A percentile compares a stretch with the other conserved stretches of the same genome.
Evolutionary conservation across 768 basidiomycete species (phyloP).

Genomic region (Panellus pusillus): DNA sequence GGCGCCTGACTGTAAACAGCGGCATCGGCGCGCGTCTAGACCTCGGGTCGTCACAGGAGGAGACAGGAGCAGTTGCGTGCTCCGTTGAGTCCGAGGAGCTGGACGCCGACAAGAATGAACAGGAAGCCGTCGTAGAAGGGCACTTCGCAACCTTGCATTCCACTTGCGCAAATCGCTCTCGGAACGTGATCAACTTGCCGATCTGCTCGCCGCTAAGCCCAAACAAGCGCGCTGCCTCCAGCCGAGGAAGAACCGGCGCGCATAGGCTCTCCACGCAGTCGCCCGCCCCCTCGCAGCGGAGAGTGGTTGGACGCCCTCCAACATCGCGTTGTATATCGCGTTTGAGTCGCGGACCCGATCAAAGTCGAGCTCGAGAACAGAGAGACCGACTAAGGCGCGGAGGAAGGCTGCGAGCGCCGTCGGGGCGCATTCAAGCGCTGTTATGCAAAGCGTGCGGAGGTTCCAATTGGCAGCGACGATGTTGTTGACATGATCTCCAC

Average conservation of each 20-base stretch:
- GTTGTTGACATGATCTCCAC: constrained; percentile 36
- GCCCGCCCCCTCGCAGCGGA: constrained; percentile 2
- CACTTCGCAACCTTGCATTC: neutral
- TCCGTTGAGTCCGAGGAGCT: neutral
- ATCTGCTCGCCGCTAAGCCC: constrained; percentile 12
- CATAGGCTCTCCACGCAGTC: neutral
- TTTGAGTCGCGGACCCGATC: constrained; percentile 27
- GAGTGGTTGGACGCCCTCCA: constrained; percentile 23
- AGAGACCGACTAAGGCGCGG: constrained; percentile 32
- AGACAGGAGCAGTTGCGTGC: neutral
- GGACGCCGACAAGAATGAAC: neutral
- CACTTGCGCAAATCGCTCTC: constrained; percentile 5
- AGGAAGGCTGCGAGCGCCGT: constrained; percentile 37
- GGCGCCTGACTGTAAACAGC: constrained; percentile 8
- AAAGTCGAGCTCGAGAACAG: constrained; percentile 46
- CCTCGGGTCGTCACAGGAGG: constrained; percentile 31
- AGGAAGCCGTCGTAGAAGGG: constrained; percentile 1
- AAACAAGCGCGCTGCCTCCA: constrained; percentile 20
- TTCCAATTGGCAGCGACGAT: constrained; percentile 28
- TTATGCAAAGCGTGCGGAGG: constrained; percentile 39
- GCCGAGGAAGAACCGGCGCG: constrained; percentile 12
- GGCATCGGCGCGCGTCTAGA: constrained; percentile 31
- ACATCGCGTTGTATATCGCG: constrained; percentile 35
- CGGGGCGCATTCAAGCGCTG: constrained; percentile 42
- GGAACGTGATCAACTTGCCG: constrained; percentile 10